Evolutionary conservation across 164 flowering plant species (phyloP), one percentile per base, ranked within the genome.

Genomic region (Chimonanthus salicifolius): DNA sequence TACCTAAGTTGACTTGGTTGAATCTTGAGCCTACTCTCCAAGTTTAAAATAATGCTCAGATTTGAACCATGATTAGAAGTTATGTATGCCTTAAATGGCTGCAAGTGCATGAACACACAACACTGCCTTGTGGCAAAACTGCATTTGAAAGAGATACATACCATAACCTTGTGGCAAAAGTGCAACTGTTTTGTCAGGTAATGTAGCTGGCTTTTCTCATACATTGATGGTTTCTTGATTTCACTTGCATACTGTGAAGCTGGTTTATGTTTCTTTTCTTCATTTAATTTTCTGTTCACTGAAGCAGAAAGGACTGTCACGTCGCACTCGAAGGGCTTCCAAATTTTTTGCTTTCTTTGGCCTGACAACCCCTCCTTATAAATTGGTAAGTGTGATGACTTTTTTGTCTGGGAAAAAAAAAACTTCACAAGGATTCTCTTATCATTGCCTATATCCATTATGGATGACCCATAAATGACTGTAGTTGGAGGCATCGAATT

Each of bases 361-460:
- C 67, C 77, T 88, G 73, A 90, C 85, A 82, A 77, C 79, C 16
- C 97, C 94, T 69, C 94, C 98, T 58, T 93, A 93, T 78, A 80
- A 89, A 60, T 94, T 93, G 70, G 98, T 93, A 80, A 88, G 94
- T 78, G 13, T 46, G 7, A 1, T 66, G 47, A 21, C 66, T 63
- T 33, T 8, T 7, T 18, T 63, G 16, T 54, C n/a, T 54, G 13
- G 16, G 16, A 15, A 54, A 54, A 54, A 9, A 13, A 33, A 33
- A 33, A 1, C 33, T 33, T 1, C 33, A 33, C 33, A 33, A 33
- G 33, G 33, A 33, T 1, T 33, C 33, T 33, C 33, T 33, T 33
- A 1, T 33, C 33, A 33, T 33, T 33, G 33, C 33, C 33, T 33
- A 1, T 33, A 33, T 33, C 33, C 33, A 33, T 33, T 33, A 33